These are phyloP conservation scores for Dispira simplex DNA, from an alignment of 192 early-diverging fungal genomes.

Conservation along the genomic window DNA sequence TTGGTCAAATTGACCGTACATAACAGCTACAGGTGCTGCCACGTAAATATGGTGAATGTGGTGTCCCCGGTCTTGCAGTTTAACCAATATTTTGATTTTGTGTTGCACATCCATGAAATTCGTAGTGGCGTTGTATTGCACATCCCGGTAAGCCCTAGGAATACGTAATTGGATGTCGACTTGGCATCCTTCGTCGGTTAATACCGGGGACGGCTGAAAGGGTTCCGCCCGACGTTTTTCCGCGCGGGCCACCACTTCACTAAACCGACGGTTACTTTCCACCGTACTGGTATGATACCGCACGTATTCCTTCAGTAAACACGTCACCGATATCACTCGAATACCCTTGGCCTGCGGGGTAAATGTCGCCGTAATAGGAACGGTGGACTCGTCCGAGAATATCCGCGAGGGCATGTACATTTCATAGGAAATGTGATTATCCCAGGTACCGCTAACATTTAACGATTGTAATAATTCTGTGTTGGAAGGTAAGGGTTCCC, in stretches of 20 bases:
- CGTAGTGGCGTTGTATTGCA: slow-evolving; percentile 24
- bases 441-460: slow-evolving; percentile 33
- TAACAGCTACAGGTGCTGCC: slow-evolving; percentile 27
- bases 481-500: slow-evolving; percentile 27
- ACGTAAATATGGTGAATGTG: slow-evolving; percentile 26
- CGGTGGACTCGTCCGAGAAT: slow-evolving; percentile 31
- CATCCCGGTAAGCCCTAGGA: slow-evolving; percentile 17
- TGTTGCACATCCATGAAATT: slow-evolving; percentile 27
- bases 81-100: slow-evolving; percentile 29
- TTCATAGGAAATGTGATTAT: slow-evolving; percentile 33
- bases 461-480: slow-evolving; percentile 30
- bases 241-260: slow-evolving; percentile 20
- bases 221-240: slow-evolving; percentile 18
- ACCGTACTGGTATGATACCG: slow-evolving; percentile 21
- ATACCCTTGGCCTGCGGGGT: slow-evolving; percentile 26
- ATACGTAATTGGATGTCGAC: slow-evolving; percentile 20
- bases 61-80: slow-evolving; percentile 19
- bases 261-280: slow-evolving; percentile 15
- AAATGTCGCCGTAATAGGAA: slow-evolving; percentile 27
- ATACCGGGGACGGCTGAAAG: slow-evolving; percentile 13
- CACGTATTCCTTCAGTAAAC: slow-evolving; percentile 36
- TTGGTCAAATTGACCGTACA: slow-evolving; percentile 27
- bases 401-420: slow-evolving; percentile 33
- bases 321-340: slow-evolving; percentile 23
- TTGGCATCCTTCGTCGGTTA: slow-evolving; percentile 19